Conservation (phyloP, 495 filamentous ascomycete genomes). For the Penicillium mononematosum region DNA sequence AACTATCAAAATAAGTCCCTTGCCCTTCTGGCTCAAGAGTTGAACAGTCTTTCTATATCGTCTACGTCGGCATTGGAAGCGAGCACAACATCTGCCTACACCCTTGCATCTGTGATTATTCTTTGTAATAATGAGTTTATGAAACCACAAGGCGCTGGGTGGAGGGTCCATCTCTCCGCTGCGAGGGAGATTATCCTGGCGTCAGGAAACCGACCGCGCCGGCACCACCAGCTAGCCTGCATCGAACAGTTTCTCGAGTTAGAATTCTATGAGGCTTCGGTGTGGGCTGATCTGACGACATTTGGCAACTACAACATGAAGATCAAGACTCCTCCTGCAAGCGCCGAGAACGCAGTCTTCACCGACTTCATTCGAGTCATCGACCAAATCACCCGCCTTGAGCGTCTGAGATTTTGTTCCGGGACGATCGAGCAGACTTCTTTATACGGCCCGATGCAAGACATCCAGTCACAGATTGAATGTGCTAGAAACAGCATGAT, state of each 20-base stretch:
- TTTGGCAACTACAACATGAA: slow-evolving; percentile 12
- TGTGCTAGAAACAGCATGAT: slow-evolving; percentile 15
- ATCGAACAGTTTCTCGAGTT: slow-evolving; percentile 18
- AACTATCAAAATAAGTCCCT: slow-evolving; percentile 22
- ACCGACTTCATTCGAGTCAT: slow-evolving; percentile 21
- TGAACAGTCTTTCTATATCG: slow-evolving; percentile 15
- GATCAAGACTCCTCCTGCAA: slow-evolving; percentile 4
- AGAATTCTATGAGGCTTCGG: slow-evolving; percentile 18
- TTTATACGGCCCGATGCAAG: slow-evolving; percentile 9
- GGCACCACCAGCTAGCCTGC: slow-evolving; percentile 8
- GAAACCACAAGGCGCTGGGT: slow-evolving; percentile 14
- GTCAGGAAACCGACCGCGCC: slow-evolving; percentile 1
- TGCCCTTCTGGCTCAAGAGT: slow-evolving; percentile 11
- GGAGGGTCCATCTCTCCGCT: slow-evolving; percentile 18
- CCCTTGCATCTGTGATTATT: slow-evolving; percentile 20
- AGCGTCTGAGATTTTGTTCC: slow-evolving; percentile 9
- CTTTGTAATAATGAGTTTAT: slow-evolving; percentile 22
- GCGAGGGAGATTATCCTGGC: slow-evolving; percentile 19
- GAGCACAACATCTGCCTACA: slow-evolving; percentile 7
- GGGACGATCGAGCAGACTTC: neutral
- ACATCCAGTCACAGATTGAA: slow-evolving; percentile 17
- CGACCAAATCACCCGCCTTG: slow-evolving; percentile 18
- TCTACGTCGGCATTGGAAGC: neutral
- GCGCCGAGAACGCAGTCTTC: slow-evolving; percentile 17
- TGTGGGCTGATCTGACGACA: slow-evolving; percentile 18